phyloP scores from a whole-genome alignment of 2,329 filamentous ascomycete species.

The Remersonia thermophila region DNA sequence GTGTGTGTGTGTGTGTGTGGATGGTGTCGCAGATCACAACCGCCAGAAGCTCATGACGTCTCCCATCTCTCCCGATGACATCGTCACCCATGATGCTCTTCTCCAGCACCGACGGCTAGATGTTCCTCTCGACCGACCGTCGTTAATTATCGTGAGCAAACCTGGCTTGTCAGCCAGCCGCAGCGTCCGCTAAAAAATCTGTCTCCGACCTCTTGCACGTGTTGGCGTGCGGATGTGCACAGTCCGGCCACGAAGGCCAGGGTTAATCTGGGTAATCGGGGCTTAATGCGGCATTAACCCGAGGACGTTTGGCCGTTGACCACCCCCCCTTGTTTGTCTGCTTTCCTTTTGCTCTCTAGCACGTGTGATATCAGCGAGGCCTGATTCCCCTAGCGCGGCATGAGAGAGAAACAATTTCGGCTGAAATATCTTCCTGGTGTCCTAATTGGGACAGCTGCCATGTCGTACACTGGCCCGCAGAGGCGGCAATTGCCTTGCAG shows the following conservation, averaged over 20 bases:
- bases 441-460: conserved; percentile 15
- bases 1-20: no score
- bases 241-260: conserved; percentile 17
- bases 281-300: conserved; percentile 12
- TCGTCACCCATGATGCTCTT: no score
- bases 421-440: conserved; percentile 12
- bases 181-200: conserved; percentile 13
- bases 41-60: no score
- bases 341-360: conserved; percentile 4
- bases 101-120: no score
- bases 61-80: no score
- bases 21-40: no score
- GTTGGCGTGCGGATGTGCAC: conserved; percentile 13
- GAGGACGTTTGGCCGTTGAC: conserved; percentile 1
- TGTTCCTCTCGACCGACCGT: no score
- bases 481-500: conserved; percentile 5
- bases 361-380: conserved; percentile 11
- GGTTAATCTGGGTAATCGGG: conserved; percentile 20
- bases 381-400: conserved; percentile 8
- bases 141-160: not conserved
- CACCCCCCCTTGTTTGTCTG: not conserved
- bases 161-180: not conserved
- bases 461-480: conserved; percentile 3
- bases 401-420: conserved; percentile 17
- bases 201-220: conserved; percentile 11